A percentile compares a stretch with the other conserved stretches of the same genome.
Evolutionary conservation across 257 asterid genomes (phyloP).

Genomic region (Capsicum baccatum): DNA sequence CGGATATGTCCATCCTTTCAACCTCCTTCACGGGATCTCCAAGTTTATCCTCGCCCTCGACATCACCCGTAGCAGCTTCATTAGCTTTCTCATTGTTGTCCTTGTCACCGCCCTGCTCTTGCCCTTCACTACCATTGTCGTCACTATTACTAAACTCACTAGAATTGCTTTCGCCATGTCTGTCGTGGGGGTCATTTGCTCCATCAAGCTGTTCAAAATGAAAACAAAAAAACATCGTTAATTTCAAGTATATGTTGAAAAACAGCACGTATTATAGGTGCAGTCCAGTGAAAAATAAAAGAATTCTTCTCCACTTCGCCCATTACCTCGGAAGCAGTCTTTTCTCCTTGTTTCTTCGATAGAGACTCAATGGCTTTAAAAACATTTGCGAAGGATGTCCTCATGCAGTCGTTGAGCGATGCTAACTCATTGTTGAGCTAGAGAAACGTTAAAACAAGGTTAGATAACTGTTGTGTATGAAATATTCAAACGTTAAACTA

Average conservation of each 20-base stretch:
- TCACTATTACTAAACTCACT: slow-evolving; percentile 24
- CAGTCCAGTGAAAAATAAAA: background rate
- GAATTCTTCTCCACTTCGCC: background rate
- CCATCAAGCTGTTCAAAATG: slow-evolving; percentile 21
- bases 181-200: slow-evolving; percentile 24
- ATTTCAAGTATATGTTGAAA: slow-evolving; percentile 11
- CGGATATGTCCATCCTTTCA: slow-evolving; percentile 23
- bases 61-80: slow-evolving; percentile 10
- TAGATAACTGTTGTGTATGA: background rate
- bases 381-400: background rate
- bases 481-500: background rate
- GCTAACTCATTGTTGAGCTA: slow-evolving; percentile 25
- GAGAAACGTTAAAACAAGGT: background rate
- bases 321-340: slow-evolving; percentile 21
- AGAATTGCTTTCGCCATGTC: slow-evolving; percentile 21
- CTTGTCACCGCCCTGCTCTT: background rate
- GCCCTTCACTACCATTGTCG: slow-evolving; percentile 1
- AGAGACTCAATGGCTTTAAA: slow-evolving; percentile 27
- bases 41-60: background rate
- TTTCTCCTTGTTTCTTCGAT: slow-evolving; percentile 16
- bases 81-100: slow-evolving; percentile 5
- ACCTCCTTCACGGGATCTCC: slow-evolving; percentile 1
- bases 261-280: background rate
- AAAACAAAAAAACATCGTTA: background rate
- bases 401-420: background rate